phyloP scores from a whole-genome alignment of 768 basidiomycete species.

The Calocybe gangraenosa region DNA sequence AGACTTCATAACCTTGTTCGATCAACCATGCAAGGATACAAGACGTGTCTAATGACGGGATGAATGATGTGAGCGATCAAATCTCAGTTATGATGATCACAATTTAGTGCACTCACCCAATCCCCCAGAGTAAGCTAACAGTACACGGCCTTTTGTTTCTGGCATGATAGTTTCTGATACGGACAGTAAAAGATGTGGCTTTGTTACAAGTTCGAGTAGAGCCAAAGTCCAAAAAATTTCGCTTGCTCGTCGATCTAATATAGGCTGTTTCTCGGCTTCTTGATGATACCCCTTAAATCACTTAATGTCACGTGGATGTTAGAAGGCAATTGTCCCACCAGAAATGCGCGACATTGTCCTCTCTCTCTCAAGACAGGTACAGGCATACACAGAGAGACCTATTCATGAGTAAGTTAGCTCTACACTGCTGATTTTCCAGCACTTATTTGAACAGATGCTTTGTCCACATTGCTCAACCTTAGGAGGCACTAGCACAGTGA shows the following conservation, averaged over 20 bases:
- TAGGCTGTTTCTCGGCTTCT: too few species aligned
- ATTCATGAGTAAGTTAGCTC: too few species aligned
- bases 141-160: slow-evolving; percentile 71
- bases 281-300: neutral
- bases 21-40: slow-evolving; percentile 99
- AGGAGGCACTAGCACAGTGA: too few species aligned
- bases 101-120: slow-evolving; percentile 59
- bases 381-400: too few species aligned
- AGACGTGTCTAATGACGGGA: slow-evolving; percentile 71
- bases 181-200: neutral
- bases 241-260: slow-evolving; percentile 1
- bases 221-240: slow-evolving; percentile 7
- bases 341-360: too few species aligned
- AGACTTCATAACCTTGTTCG: slow-evolving; percentile 96
- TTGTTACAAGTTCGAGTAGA: neutral
- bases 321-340: too few species aligned
- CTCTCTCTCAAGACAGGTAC: too few species aligned
- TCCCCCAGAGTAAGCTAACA: slow-evolving; percentile 97
- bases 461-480: too few species aligned
- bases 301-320: slow-evolving; percentile 4
- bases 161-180: slow-evolving; percentile 35
- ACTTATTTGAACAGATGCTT: too few species aligned
- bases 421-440: too few species aligned
- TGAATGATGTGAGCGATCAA: slow-evolving; percentile 10
- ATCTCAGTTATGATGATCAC: slow-evolving; percentile 9